A percentile compares a stretch with the other conserved stretches of the same genome.
These are phyloP conservation scores for Xanthoconium stramineum DNA, from an alignment of 768 basidiomycete species.

Conservation along the genomic window DNA sequence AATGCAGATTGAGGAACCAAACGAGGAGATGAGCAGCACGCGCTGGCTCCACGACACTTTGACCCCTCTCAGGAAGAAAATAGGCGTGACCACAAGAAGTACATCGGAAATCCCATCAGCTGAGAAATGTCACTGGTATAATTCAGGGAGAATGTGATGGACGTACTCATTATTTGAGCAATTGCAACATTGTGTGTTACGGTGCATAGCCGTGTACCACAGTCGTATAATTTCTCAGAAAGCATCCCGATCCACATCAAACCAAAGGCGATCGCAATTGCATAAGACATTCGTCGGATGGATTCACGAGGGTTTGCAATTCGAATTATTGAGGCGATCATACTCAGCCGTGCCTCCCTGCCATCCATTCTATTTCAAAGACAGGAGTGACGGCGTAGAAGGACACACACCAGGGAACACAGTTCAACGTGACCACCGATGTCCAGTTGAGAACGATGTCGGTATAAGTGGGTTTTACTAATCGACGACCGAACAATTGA, in stretches of 20 bases:
- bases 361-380: background rate
- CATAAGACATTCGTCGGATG: background rate
- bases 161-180: conserved; percentile 15
- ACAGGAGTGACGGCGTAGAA: background rate
- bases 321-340: conserved; percentile 10
- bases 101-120: conserved; percentile 23
- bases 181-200: conserved; percentile 2
- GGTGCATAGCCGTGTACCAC: background rate
- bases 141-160: background rate
- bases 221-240: conserved; percentile 1
- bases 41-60: conserved; percentile 11
- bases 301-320: background rate
- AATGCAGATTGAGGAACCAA: conserved; percentile 22
- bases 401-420: conserved; percentile 11
- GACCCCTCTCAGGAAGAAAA: conserved; percentile 10
- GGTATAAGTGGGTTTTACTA: background rate
- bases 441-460: conserved; percentile 7
- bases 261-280: conserved; percentile 5
- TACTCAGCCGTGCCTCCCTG: conserved; percentile 19
- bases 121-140: background rate
- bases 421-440: background rate
- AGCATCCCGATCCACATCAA: conserved; percentile 13
- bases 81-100: conserved; percentile 13
- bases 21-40: conserved; percentile 18
- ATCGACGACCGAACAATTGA: background rate